Percentiles rank a stretch among this genome's conserved stretches.
These are phyloP conservation scores for Myriangium duriaei DNA, from an alignment of 2,329 filamentous ascomycete species.

Conservation along the genomic window DNA sequence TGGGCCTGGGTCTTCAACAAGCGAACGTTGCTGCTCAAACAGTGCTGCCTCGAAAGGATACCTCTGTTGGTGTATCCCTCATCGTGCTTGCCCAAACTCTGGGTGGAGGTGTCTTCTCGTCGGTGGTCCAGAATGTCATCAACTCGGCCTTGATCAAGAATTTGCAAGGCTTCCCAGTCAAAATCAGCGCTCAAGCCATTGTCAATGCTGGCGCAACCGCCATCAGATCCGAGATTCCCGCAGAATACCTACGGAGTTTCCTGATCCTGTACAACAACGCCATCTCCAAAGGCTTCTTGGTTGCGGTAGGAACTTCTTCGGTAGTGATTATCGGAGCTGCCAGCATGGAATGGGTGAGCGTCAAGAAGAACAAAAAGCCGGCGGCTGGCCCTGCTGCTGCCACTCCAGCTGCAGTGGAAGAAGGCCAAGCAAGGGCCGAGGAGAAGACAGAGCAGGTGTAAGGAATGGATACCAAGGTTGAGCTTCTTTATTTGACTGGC, in stretches of 20 bases:
- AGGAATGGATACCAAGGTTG: too few relatives aligned
- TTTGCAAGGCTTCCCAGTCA: conserved; percentile 22
- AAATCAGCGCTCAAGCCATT: conserved; percentile 26
- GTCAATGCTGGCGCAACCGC: conserved; percentile 43
- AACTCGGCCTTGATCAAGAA: conserved; percentile 36
- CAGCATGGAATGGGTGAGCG: conserved; percentile 51
- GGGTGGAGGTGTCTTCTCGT: conserved; percentile 37
- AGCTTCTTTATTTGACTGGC: too few relatives aligned
- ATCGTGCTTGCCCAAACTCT: conserved; percentile 38
- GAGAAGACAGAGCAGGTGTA: background rate
- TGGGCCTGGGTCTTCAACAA: conserved; percentile 38
- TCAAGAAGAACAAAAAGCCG: conserved; percentile 42
- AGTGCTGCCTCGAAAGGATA: conserved; percentile 29
- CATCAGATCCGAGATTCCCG: conserved; percentile 41
- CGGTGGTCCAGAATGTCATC: conserved; percentile 39
- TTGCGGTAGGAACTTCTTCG: conserved; percentile 42
- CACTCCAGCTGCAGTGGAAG: background rate
- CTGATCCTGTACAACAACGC: conserved; percentile 51
- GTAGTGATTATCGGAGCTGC: conserved; percentile 43
- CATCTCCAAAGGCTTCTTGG: conserved; percentile 46
- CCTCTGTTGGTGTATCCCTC: conserved; percentile 35
- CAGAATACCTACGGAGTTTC: conserved; percentile 40
- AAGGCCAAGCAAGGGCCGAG: background rate
- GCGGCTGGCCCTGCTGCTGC: conserved; percentile 14
- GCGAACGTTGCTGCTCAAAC: conserved; percentile 35